Percentiles rank a stretch among this genome's conserved stretches.
Evolutionary conservation across 164 flowering plant genomes (phyloP).

Genomic region (Vitis labrusca): DNA sequence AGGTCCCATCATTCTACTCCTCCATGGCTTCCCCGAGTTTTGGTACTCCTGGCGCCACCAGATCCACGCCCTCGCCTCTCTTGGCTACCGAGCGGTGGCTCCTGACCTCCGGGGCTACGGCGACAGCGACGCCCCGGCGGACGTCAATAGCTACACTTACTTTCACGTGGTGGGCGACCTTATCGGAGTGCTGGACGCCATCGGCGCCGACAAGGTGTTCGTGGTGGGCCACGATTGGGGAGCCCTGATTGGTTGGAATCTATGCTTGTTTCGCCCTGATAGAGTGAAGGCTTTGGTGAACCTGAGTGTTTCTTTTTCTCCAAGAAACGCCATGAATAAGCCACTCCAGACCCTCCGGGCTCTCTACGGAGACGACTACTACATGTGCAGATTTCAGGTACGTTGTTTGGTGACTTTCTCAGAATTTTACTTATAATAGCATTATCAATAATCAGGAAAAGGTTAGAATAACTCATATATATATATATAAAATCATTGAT

Average conservation of each 20-base stretch:
- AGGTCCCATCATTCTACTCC: slow-evolving; percentile 50
- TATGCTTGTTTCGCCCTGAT: slow-evolving; percentile 72
- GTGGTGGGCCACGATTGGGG: slow-evolving; percentile 96
- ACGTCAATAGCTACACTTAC: slow-evolving; percentile 36
- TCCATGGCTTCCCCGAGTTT: slow-evolving; percentile 68
- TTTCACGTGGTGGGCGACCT: slow-evolving; percentile 68
- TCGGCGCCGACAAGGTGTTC: slow-evolving; percentile 51
- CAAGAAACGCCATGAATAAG: slow-evolving; percentile 43
- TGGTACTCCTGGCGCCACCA: slow-evolving; percentile 74
- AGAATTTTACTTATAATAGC: not conserved
- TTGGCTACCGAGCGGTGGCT: slow-evolving; percentile 50
- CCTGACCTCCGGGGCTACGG: slow-evolving; percentile 65
- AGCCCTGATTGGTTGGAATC: slow-evolving; percentile 60
- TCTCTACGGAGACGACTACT: slow-evolving; percentile 65
- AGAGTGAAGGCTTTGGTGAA: slow-evolving; percentile 71
- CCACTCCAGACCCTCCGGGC: slow-evolving; percentile 36
- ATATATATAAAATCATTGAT: no score
- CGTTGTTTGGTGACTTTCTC: no score
- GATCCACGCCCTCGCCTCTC: slow-evolving; percentile 45
- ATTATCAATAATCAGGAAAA: no score
- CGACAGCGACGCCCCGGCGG: slow-evolving; percentile 53
- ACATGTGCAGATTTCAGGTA: slow-evolving; percentile 82
- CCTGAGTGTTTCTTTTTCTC: slow-evolving; percentile 55
- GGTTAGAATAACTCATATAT: no score
- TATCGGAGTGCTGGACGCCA: slow-evolving; percentile 54